phyloP scores from a whole-genome alignment of 176 grass and related monocot species.

The Cenchrus americanus region DNA sequence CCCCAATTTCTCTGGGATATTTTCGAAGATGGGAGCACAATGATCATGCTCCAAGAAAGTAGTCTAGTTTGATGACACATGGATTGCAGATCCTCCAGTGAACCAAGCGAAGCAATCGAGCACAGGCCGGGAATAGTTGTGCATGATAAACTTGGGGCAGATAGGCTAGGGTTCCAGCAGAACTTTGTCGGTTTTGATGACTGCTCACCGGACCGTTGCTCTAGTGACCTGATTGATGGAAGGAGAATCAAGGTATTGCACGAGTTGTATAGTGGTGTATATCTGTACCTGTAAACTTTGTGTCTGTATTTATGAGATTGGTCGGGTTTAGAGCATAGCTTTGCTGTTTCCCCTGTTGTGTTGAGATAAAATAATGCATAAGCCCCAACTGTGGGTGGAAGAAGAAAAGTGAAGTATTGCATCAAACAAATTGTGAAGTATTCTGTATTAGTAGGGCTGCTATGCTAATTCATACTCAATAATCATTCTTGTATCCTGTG shows the following conservation, averaged over 20 bases:
- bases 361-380: slow-evolving; percentile 29
- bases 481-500: background rate
- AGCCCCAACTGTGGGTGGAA: slow-evolving; percentile 21
- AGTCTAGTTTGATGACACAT: slow-evolving; percentile 43
- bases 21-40: slow-evolving; percentile 75
- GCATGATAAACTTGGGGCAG: slow-evolving; percentile 15
- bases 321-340: slow-evolving; percentile 43
- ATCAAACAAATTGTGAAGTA: slow-evolving; percentile 19
- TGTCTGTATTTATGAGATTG: slow-evolving; percentile 43
- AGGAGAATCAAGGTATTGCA: slow-evolving; percentile 42
- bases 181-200: background rate
- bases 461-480: background rate
- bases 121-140: background rate
- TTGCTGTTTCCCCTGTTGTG: slow-evolving; percentile 33
- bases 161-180: slow-evolving; percentile 16
- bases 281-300: slow-evolving; percentile 47
- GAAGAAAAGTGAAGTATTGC: slow-evolving; percentile 16
- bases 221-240: slow-evolving; percentile 16
- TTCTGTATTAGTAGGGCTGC: background rate
- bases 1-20: slow-evolving; percentile 96
- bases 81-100: slow-evolving; percentile 25
- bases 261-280: slow-evolving; percentile 51
- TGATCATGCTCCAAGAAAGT: slow-evolving; percentile 36
- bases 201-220: slow-evolving; percentile 7
- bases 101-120: slow-evolving; percentile 19